These are phyloP conservation scores for Curvularia sp. DNA, from an alignment of 2,329 filamentous ascomycete genomes.

Conservation along the genomic window DNA sequence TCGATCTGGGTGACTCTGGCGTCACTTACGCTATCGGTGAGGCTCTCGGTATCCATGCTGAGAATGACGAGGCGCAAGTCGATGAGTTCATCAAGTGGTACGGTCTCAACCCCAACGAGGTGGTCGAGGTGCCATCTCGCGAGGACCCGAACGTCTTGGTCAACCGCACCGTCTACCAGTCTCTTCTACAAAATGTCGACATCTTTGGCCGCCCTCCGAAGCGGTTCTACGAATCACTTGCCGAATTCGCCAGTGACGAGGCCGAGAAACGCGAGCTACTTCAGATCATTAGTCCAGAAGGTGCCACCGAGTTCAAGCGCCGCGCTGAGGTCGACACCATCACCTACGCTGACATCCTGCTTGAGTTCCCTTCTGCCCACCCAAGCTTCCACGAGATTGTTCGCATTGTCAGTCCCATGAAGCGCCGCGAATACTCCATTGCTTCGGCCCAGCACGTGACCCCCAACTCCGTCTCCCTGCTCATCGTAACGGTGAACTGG, in stretches of 20 bases:
- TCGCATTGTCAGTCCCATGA: slow-evolving; percentile 87
- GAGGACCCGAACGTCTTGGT: slow-evolving; percentile 78
- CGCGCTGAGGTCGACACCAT: slow-evolving; percentile 89
- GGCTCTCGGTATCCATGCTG: slow-evolving; percentile 92
- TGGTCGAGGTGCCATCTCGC: slow-evolving; percentile 90
- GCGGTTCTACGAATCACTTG: slow-evolving; percentile 93
- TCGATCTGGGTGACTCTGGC: slow-evolving; percentile 89
- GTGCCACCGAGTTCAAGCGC: slow-evolving; percentile 88
- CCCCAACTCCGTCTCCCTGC: slow-evolving; percentile 85
- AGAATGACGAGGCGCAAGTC: slow-evolving; percentile 84
- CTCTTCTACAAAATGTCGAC: slow-evolving; percentile 89
- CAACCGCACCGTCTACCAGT: slow-evolving; percentile 91
- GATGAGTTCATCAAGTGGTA: slow-evolving; percentile 89
- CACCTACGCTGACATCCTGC: slow-evolving; percentile 88
- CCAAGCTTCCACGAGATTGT: slow-evolving; percentile 88
- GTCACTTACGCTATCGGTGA: slow-evolving; percentile 97
- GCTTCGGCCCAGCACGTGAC: slow-evolving; percentile 96
- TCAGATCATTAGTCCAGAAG: slow-evolving; percentile 74
- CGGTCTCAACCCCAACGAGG: slow-evolving; percentile 78
- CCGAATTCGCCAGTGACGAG: slow-evolving; percentile 84
- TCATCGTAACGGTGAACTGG: slow-evolving; percentile 98
- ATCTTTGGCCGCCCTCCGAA: slow-evolving; percentile 97
- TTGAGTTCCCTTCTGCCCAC: slow-evolving; percentile 88
- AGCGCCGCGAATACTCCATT: slow-evolving; percentile 98
- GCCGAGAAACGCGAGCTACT: slow-evolving; percentile 81